A percentile compares a stretch with the other conserved stretches of the same genome.
phyloP scores from a whole-genome alignment of 2,329 filamentous ascomycete species.

The Alternaria incomplexa region DNA sequence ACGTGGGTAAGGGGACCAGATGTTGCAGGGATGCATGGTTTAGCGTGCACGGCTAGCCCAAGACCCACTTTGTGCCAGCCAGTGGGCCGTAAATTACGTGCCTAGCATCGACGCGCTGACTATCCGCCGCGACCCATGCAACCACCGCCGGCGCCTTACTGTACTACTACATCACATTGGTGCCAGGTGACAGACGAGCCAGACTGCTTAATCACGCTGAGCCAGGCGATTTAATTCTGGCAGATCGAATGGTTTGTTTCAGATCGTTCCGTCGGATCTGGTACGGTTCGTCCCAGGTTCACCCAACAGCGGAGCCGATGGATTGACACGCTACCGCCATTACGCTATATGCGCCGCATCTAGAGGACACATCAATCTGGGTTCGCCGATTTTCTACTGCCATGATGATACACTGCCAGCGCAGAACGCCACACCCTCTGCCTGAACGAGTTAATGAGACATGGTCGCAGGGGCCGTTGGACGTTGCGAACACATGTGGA shows the following conservation, averaged over 20 bases:
- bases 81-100: conserved; percentile 21
- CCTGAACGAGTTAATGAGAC: not conserved
- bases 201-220: not conserved
- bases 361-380: conserved; percentile 21
- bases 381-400: conserved; percentile 3
- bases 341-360: conserved; percentile 22
- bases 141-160: not conserved
- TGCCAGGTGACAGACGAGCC: not conserved
- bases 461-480: not conserved
- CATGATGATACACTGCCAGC: not conserved
- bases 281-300: conserved; percentile 32
- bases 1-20: conserved; percentile 15
- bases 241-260: not conserved
- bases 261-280: conserved; percentile 19
- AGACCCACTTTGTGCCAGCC: conserved; percentile 10
- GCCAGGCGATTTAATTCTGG: not conserved
- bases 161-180: not conserved
- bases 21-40: conserved; percentile 1
- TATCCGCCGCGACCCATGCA: conserved; percentile 8
- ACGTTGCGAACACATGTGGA: not conserved
- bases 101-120: conserved; percentile 18
- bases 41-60: not conserved
- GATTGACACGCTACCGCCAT: conserved; percentile 15
- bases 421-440: not conserved
- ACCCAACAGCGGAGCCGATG: conserved; percentile 26